phyloP scores from a whole-genome alignment of 441 rosid species.

The Daphne laureola region DNA sequence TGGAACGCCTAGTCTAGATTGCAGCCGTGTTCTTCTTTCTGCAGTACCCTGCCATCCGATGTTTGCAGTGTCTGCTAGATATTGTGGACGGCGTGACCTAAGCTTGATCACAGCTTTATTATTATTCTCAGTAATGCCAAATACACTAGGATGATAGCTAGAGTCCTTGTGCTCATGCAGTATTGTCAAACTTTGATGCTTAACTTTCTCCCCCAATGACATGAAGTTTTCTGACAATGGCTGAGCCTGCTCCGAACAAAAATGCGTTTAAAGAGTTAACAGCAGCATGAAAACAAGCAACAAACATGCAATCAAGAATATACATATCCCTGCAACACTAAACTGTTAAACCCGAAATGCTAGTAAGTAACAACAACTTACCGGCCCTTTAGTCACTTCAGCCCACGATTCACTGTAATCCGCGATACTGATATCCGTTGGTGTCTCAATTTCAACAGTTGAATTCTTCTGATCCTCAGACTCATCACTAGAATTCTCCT shows the following conservation, averaged over 20 bases:
- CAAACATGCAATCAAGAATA: neutral
- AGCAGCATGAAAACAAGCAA: neutral
- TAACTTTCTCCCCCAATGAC: constrained; percentile 6
- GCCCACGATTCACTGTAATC: constrained; percentile 12
- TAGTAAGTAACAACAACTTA: constrained; percentile 12
- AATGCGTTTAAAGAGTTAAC: neutral
- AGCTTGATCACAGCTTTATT: constrained; percentile 40
- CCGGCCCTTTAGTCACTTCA: constrained; percentile 20
- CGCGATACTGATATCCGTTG: constrained; percentile 5
- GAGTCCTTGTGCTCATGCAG: constrained; percentile 2
- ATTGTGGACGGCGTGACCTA: constrained; percentile 31
- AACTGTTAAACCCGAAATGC: neutral
- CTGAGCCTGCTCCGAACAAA: constrained; percentile 18
- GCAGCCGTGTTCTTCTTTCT: constrained; percentile 51
- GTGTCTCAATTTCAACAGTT: constrained; percentile 11
- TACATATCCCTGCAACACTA: neutral
- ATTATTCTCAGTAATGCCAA: constrained; percentile 15
- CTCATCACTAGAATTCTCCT: constrained; percentile 21
- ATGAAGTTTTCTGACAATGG: neutral
- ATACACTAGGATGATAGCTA: constrained; percentile 15
- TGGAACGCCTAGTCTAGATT: constrained; percentile 29
- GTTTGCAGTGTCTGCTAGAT: constrained; percentile 7
- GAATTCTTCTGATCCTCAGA: constrained; percentile 11
- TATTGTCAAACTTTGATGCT: constrained; percentile 6
- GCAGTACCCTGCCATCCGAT: constrained; percentile 45